phyloP scores from a whole-genome alignment of 2,329 filamentous ascomycete genomes.

The Trichoderma semiorbis region DNA sequence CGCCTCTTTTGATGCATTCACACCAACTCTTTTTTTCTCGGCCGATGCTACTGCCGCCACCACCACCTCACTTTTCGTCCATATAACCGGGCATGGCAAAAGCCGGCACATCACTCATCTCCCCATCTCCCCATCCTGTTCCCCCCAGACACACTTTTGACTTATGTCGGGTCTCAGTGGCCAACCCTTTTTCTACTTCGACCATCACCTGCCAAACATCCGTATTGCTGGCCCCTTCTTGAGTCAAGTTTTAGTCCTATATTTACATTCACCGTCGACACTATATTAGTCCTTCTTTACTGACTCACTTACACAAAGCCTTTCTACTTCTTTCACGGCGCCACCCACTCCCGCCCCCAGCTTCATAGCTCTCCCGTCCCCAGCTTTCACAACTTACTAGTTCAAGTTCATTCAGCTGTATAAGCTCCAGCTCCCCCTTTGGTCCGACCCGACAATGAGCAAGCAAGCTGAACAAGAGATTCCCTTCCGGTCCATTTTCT shows the following conservation, averaged over 20 bases:
- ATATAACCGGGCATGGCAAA: not conserved
- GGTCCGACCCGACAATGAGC: not conserved
- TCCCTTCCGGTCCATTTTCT: constrained; percentile 11
- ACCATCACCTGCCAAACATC: not conserved
- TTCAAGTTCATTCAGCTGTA: not conserved
- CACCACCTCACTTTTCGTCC: not conserved
- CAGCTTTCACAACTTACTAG: not conserved
- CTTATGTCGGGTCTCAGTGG: not conserved
- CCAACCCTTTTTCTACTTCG: not conserved
- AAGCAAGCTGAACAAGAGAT: not conserved
- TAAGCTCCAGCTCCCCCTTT: not conserved
- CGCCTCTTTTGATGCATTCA: not conserved
- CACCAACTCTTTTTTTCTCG: not conserved
- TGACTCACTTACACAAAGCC: not conserved
- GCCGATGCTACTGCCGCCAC: constrained; percentile 5
- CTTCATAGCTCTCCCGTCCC: not conserved
- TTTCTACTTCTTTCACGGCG: not conserved
- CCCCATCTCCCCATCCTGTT: not conserved
- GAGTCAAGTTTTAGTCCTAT: not conserved
- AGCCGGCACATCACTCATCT: not conserved
- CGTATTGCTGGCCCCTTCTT: not conserved
- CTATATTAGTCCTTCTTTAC: not conserved
- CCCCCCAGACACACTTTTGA: not conserved
- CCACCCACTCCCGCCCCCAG: not conserved
- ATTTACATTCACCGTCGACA: not conserved